Conservation (phyloP, 345 rosid species). For the Combretum micranthum region DNA sequence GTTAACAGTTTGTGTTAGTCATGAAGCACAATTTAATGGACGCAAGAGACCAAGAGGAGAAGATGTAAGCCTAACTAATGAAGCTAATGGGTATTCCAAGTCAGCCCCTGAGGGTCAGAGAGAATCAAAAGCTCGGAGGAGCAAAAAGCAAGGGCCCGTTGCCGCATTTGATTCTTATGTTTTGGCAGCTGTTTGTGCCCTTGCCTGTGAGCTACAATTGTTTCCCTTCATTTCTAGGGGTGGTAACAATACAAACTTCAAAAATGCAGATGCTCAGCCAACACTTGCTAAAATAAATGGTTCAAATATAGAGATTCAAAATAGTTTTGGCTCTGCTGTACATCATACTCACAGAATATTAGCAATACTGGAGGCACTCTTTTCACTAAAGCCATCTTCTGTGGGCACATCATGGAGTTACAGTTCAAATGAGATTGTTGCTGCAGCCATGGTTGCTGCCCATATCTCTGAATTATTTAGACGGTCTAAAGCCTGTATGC, state of each 20-base stretch:
- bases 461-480: slow-evolving; percentile 90
- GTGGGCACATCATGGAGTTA: slow-evolving; percentile 92
- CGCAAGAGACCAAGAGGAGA: slow-evolving; percentile 65
- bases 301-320: slow-evolving; percentile 41
- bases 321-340: slow-evolving; percentile 63
- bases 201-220: slow-evolving; percentile 91
- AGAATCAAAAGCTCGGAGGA: slow-evolving; percentile 37
- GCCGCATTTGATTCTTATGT: slow-evolving; percentile 97
- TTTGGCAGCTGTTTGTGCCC: slow-evolving; percentile 95
- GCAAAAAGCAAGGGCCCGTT: slow-evolving; percentile 84
- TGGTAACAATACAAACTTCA: slow-evolving; percentile 34
- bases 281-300: slow-evolving; percentile 60
- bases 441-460: slow-evolving; percentile 99
- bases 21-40: slow-evolving; percentile 82
- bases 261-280: slow-evolving; percentile 22
- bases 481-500: slow-evolving; percentile 86
- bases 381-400: slow-evolving; percentile 87
- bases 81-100: slow-evolving; percentile 32
- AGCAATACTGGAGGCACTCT: slow-evolving; percentile 86
- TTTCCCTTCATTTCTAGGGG: slow-evolving; percentile 68
- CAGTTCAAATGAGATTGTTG: slow-evolving; percentile 93
- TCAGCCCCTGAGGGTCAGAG: slow-evolving; percentile 25
- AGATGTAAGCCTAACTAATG: slow-evolving; percentile 30
- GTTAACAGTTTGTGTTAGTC: slow-evolving; percentile 91
- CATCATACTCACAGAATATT: slow-evolving; percentile 88